Conservation (phyloP, 805 yeast species). For the Diddensiella santjacobensis region DNA sequence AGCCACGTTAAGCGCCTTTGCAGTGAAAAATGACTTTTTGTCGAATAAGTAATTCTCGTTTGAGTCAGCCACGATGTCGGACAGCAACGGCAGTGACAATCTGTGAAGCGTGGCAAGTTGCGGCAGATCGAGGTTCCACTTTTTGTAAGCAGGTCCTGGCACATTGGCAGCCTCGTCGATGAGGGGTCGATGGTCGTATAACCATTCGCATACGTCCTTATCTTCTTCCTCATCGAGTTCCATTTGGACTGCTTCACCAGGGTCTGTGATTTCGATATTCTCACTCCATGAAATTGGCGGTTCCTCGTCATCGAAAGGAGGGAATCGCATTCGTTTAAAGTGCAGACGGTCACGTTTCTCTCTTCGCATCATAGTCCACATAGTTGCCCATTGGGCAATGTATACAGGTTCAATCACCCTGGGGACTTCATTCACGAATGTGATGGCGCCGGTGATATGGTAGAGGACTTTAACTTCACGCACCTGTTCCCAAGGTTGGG, state of each 20-base stretch:
- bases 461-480: slow-evolving; percentile 86
- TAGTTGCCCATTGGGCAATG: slow-evolving; percentile 91
- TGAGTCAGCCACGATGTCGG: slow-evolving; percentile 49
- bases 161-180: slow-evolving; percentile 51
- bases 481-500: slow-evolving; percentile 94
- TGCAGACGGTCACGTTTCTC: slow-evolving; percentile 89
- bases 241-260: slow-evolving; percentile 64
- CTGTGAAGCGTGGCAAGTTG: slow-evolving; percentile 64
- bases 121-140: slow-evolving; percentile 61
- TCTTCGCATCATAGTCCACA: slow-evolving; percentile 89
- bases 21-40: slow-evolving; percentile 75
- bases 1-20: slow-evolving; percentile 82
- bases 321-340: slow-evolving; percentile 88
- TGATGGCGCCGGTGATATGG: slow-evolving; percentile 89
- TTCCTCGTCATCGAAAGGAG: slow-evolving; percentile 97
- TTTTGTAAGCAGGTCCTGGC: slow-evolving; percentile 73
- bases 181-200: slow-evolving; percentile 74
- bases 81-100: slow-evolving; percentile 65
- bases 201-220: slow-evolving; percentile 62
- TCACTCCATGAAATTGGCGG: slow-evolving; percentile 86
- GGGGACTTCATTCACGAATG: slow-evolving; percentile 90
- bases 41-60: slow-evolving; percentile 73
- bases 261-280: slow-evolving; percentile 66
- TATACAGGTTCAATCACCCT: slow-evolving; percentile 89
- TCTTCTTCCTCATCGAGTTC: slow-evolving; percentile 66